Evolutionary conservation across 2,329 filamentous ascomycete species (phyloP), one percentile per base, ranked within the genome.

Genomic region (Cladobotryum protrusum): DNA sequence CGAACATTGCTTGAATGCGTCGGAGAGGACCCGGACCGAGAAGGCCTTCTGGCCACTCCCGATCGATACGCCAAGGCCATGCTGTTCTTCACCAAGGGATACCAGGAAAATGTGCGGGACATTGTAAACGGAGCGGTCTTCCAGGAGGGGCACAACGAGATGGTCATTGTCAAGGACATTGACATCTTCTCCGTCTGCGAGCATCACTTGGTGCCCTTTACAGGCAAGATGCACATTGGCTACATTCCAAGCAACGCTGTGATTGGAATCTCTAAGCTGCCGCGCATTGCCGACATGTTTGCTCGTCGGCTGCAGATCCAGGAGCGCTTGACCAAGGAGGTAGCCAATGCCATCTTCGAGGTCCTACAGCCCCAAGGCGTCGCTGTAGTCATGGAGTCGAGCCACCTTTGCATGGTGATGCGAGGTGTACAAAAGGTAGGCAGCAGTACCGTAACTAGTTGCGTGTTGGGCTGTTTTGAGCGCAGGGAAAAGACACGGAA

Each of bases 221-320:
- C 82, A 3, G 93, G 93, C 61, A 97, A 96, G 89, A 97, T 99
- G 89, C 93, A 99, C 72, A 97, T 99, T 60, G 93, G 91, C 52
- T 99, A 99, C 70, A 97, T 99, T 56, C 93, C 93, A 29, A 83
- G 85, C 62, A 82, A 90, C 64, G 84, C 91, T 52, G 91, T 99
- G 47, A 89, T 99, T 54, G 93, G 93, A 45, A 85, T 99, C 47
- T 96, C 91, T 32, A 99, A 99, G 68, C 79, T 99, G 45, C 92
- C 92, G 20, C 86, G 93, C 55, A 92, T 99, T 57, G 93, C 92
- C 48, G 91, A 99, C 64, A 95, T 99, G 89, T 99, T 96, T 72
- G 86, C 87, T 43, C 86, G 93, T 47, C 79, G 93, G 49, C 78
- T 99, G 4, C 93, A 99, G 69, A 92, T 99, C 45, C 93, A 99